These are phyloP conservation scores for Starmerella vitae DNA, from an alignment of 805 yeast species.

Conservation along the genomic window DNA sequence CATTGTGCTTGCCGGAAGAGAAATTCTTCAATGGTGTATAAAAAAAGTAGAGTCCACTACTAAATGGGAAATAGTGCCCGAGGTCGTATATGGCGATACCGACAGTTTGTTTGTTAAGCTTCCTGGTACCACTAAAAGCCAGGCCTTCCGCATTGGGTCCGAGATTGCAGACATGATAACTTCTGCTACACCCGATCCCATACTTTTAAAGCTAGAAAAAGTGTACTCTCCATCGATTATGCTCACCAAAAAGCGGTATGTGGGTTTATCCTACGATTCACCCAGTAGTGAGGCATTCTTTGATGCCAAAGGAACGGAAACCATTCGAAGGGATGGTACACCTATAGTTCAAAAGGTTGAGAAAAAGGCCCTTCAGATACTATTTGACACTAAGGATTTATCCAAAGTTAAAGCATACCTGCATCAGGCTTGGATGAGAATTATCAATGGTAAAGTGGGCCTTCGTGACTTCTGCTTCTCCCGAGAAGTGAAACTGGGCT, in stretches of 20 bases:
- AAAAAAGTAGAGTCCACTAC: conserved; percentile 45
- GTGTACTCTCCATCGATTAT: conserved; percentile 79
- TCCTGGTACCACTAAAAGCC: conserved; percentile 64
- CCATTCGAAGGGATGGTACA: conserved; percentile 86
- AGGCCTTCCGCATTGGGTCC: conserved; percentile 65
- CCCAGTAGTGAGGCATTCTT: conserved; percentile 39
- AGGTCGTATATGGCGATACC: conserved; percentile 93
- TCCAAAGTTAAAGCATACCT: conserved; percentile 57
- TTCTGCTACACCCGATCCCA: conserved; percentile 59
- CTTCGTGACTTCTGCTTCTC: conserved; percentile 84
- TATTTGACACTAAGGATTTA: conserved; percentile 63
- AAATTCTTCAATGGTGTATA: conserved; percentile 61
- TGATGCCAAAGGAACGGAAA: conserved; percentile 95
- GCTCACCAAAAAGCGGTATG: conserved; percentile 78
- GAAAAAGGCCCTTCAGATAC: conserved; percentile 48
- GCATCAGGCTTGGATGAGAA: conserved; percentile 49
- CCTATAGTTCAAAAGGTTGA: conserved; percentile 81
- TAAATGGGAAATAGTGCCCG: conserved; percentile 56
- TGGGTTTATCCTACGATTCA: conserved; percentile 65
- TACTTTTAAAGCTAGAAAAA: conserved; percentile 77
- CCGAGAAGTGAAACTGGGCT: conserved; percentile 73
- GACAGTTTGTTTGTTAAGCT: conserved; percentile 84
- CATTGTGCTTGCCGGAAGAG: conserved; percentile 82
- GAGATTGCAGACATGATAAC: conserved; percentile 58
- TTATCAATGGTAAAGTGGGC: conserved; percentile 48